Conservation (phyloP, 306 rosid species). For the Mimosa pudica region DNA sequence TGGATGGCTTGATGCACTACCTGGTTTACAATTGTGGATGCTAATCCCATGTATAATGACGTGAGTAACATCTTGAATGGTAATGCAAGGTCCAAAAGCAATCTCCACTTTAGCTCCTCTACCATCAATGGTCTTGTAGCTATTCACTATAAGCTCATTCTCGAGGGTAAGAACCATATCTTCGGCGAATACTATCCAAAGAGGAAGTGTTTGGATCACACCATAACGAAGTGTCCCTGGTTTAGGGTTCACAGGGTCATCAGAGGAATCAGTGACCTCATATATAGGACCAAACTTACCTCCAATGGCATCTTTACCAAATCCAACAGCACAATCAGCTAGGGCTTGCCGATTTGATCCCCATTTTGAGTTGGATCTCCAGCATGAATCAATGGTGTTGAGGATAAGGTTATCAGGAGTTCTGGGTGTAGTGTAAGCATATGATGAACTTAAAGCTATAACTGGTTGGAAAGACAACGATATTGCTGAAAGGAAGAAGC, state of each 20-base stretch:
- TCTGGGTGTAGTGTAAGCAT: slow-evolving; percentile 18
- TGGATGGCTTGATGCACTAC: too few species aligned
- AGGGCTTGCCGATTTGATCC: slow-evolving; percentile 57
- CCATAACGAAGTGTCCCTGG: slow-evolving; percentile 83
- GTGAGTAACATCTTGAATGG: slow-evolving; percentile 69
- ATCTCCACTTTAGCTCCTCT: slow-evolving; percentile 83
- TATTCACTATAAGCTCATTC: slow-evolving; percentile 78
- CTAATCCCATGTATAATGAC: slow-evolving; percentile 86
- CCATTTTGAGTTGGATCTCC: slow-evolving; percentile 69
- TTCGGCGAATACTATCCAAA: slow-evolving; percentile 66
- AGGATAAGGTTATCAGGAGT: slow-evolving; percentile 23
- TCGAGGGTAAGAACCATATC: slow-evolving; percentile 66
- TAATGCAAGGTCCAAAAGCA: slow-evolving; percentile 78
- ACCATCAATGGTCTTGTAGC: slow-evolving; percentile 84
- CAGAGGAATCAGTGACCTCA: slow-evolving; percentile 60
- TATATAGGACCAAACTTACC: slow-evolving; percentile 66
- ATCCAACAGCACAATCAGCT: slow-evolving; percentile 72
- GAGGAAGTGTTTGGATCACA: slow-evolving; percentile 63
- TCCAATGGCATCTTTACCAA: slow-evolving; percentile 72
- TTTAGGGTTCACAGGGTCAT: slow-evolving; percentile 64
- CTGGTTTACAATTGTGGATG: slow-evolving; percentile 77
- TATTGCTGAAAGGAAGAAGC: slow-evolving; percentile 5
- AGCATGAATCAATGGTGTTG: slow-evolving; percentile 78
- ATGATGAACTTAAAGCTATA: neutral
- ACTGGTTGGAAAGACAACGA: neutral